phyloP scores from a whole-genome alignment of 2,329 filamentous ascomycete species.

The Aureobasidium uvarum region DNA sequence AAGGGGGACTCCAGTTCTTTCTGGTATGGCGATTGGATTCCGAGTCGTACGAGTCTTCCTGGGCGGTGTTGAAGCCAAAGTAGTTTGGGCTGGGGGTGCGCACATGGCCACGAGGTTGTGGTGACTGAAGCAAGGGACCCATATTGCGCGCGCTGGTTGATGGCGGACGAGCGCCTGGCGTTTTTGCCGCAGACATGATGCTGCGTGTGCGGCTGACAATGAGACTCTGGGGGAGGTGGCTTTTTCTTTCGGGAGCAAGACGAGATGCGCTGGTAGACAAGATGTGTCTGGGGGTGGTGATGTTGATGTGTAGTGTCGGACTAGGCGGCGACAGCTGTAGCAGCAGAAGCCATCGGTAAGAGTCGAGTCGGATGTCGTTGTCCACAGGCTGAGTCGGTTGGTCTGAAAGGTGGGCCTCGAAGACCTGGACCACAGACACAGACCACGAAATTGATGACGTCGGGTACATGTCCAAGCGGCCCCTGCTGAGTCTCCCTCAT shows the following conservation, averaged over 20 bases:
- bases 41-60: conserved; percentile 52
- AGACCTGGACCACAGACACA: background rate
- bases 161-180: conserved; percentile 25
- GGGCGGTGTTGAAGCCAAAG: conserved; percentile 65
- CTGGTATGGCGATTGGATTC: conserved; percentile 53
- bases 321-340: conserved; percentile 2
- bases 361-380: background rate
- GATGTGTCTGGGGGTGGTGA: background rate
- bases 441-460: background rate
- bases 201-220: background rate
- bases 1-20: conserved; percentile 72
- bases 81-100: conserved; percentile 71
- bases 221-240: background rate
- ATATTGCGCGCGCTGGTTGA: conserved; percentile 33
- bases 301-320: background rate
- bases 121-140: conserved; percentile 35
- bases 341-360: background rate
- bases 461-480: background rate
- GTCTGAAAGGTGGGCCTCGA: conserved; percentile 1
- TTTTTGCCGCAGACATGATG: conserved; percentile 28
- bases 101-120: conserved; percentile 32
- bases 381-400: background rate
- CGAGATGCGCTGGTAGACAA: background rate
- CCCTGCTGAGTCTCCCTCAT: background rate
- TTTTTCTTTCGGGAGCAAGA: background rate